A percentile compares a stretch with the other conserved stretches of the same genome.
phyloP scores from a whole-genome alignment of 2,329 filamentous ascomycete genomes.

The Aspergillus udagawae region DNA sequence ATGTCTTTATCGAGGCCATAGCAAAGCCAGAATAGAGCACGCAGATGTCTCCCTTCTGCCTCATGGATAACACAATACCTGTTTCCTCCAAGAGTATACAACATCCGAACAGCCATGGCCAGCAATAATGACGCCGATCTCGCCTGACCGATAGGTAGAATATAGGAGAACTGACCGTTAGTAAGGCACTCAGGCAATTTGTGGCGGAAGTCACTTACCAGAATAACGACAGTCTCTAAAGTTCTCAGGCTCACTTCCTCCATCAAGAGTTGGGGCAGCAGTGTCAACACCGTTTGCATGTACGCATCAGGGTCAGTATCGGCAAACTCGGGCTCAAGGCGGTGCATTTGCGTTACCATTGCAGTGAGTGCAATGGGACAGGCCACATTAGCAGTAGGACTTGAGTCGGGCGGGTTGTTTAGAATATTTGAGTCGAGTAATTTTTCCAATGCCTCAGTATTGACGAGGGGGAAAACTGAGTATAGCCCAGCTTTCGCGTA shows the following conservation, averaged over 20 bases:
- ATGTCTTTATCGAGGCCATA: constrained; percentile 22
- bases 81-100: constrained; percentile 19
- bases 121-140: constrained; percentile 17
- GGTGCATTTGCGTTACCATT: constrained; percentile 20
- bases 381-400: constrained; percentile 11
- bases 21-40: constrained; percentile 23
- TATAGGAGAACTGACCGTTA: constrained; percentile 12
- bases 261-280: constrained; percentile 19
- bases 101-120: constrained; percentile 18
- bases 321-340: constrained; percentile 16
- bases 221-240: constrained; percentile 16
- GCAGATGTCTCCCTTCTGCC: constrained; percentile 13
- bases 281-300: constrained; percentile 15
- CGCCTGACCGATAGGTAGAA: constrained; percentile 20
- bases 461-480: constrained; percentile 21
- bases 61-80: not conserved
- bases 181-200: not conserved
- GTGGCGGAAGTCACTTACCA: constrained; percentile 8
- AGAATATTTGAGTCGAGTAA: constrained; percentile 12
- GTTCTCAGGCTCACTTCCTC: constrained; percentile 16
- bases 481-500: constrained; percentile 18
- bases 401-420: constrained; percentile 6
- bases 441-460: constrained; percentile 7
- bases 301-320: constrained; percentile 21
- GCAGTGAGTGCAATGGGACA: constrained; percentile 22